A percentile compares a stretch with the other conserved stretches of the same genome.
phyloP scores from a whole-genome alignment of 805 yeast genomes.

The Yarrowia alimentaria region DNA sequence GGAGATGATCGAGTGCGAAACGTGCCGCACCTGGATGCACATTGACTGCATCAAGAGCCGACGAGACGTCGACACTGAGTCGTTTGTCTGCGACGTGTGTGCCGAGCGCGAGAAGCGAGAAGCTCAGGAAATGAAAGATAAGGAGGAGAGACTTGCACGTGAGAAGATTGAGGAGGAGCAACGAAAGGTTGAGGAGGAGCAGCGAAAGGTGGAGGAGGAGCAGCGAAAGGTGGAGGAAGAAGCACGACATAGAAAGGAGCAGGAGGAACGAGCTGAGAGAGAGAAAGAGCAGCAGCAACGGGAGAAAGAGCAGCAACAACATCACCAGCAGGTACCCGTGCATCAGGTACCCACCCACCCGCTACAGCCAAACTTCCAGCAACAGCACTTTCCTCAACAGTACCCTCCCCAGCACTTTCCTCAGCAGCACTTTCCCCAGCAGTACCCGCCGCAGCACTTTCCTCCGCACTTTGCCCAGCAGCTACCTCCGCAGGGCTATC shows the following conservation, averaged over 20 bases:
- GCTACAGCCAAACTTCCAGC: too few relatives aligned
- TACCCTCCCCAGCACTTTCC: too few relatives aligned
- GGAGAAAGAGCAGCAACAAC: slow-evolving; percentile 15
- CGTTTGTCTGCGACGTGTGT: slow-evolving; percentile 22
- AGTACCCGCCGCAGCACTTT: too few relatives aligned
- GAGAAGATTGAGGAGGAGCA: slow-evolving; percentile 5
- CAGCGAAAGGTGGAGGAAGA: slow-evolving; percentile 7
- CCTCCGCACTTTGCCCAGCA: too few relatives aligned
- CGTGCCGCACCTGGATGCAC: slow-evolving; percentile 46
- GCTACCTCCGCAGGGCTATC: too few relatives aligned
- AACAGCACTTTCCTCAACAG: too few relatives aligned
- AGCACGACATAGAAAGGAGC: slow-evolving; percentile 26
- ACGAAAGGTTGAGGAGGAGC: slow-evolving; percentile 1
- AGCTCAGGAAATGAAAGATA: too few relatives aligned
- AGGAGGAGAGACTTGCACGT: too few relatives aligned
- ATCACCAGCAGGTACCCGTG: too few relatives aligned
- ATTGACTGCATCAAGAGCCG: slow-evolving; percentile 38
- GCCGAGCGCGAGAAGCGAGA: slow-evolving; percentile 24
- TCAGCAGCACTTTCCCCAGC: too few relatives aligned
- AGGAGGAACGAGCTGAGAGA: slow-evolving; percentile 14
- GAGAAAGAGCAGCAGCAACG: slow-evolving; percentile 18
- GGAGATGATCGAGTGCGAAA: slow-evolving; percentile 42
- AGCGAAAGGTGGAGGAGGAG: slow-evolving; percentile 3
- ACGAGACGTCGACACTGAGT: slow-evolving; percentile 4
- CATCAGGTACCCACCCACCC: too few relatives aligned